Percentiles rank a stretch among this genome's conserved stretches.
phyloP scores from a whole-genome alignment of 2,329 filamentous ascomycete species.

The Diaporthe amygdali region DNA sequence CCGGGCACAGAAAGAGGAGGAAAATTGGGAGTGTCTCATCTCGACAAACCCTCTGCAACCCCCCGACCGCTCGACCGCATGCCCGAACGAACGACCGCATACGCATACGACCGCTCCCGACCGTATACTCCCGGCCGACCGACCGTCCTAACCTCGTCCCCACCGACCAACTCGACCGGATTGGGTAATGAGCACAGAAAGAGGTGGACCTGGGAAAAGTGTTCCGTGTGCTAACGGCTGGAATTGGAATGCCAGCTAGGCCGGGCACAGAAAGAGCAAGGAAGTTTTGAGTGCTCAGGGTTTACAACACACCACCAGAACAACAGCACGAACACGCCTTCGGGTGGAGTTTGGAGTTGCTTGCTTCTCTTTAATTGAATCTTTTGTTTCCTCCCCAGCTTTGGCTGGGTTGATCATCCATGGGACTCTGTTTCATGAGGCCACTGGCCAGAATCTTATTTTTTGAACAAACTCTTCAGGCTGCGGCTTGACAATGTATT shows the following conservation, averaged over 20 bases:
- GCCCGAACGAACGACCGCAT: background rate
- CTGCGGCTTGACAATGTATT: background rate
- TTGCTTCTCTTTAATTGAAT: background rate
- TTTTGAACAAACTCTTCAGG: background rate
- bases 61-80: background rate
- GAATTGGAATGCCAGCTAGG: background rate
- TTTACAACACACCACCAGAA: background rate
- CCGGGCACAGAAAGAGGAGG: background rate
- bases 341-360: background rate
- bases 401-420: constrained; percentile 6
- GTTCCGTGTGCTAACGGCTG: background rate
- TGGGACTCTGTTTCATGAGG: background rate
- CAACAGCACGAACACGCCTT: constrained; percentile 10
- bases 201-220: constrained; percentile 11
- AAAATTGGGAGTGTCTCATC: background rate
- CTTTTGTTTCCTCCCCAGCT: constrained; percentile 11
- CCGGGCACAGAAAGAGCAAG: constrained; percentile 12
- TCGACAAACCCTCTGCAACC: background rate
- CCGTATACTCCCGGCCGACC: background rate
- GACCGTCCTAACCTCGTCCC: background rate
- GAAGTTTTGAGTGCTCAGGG: background rate
- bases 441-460: background rate
- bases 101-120: background rate
- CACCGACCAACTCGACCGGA: background rate
- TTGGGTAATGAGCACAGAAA: constrained; percentile 4